Evolutionary conservation across 1,139 yeast species (phyloP).

Genomic region (Kodamaea alishanica): DNA sequence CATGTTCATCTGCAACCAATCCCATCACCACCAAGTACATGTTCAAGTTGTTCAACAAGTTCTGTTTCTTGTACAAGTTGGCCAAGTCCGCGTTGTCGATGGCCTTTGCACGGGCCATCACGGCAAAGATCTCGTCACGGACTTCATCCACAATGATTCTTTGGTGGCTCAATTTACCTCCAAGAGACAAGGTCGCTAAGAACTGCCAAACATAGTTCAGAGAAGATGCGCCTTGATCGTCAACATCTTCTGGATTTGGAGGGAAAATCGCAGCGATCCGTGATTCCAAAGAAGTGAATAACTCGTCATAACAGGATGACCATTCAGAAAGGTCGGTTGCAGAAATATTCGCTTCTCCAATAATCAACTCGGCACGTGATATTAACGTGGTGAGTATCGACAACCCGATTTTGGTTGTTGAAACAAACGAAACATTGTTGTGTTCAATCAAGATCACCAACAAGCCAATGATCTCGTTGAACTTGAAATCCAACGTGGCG

Average conservation of each 20-base stretch:
- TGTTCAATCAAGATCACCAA: constrained; percentile 70
- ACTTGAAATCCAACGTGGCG: constrained; percentile 77
- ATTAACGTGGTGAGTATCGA: constrained; percentile 83
- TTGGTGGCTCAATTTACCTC: constrained; percentile 91
- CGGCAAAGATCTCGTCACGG: constrained; percentile 88
- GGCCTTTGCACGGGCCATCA: constrained; percentile 77
- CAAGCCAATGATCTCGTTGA: constrained; percentile 79
- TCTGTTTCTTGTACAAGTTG: constrained; percentile 54
- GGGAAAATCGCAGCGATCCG: constrained; percentile 82
- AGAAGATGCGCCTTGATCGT: constrained; percentile 75
- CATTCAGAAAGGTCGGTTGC: constrained; percentile 66
- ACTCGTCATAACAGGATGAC: constrained; percentile 77
- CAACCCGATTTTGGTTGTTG: constrained; percentile 83
- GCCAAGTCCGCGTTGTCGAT: constrained; percentile 53
- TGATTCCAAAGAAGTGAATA: constrained; percentile 78
- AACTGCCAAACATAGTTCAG: constrained; percentile 89
- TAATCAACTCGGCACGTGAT: constrained; percentile 88
- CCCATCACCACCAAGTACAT: constrained; percentile 96
- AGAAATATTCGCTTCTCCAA: constrained; percentile 68
- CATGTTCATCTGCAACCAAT: constrained; percentile 75
- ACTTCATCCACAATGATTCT: constrained; percentile 93
- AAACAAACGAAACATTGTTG: constrained; percentile 66
- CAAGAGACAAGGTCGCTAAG: constrained; percentile 87
- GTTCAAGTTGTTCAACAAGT: constrained; percentile 77
- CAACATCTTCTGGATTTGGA: constrained; percentile 50